Percentiles rank a stretch among this genome's conserved stretches.
Conservation (phyloP, 164 flowering plant genomes). For the Echeveria elegans region DNA sequence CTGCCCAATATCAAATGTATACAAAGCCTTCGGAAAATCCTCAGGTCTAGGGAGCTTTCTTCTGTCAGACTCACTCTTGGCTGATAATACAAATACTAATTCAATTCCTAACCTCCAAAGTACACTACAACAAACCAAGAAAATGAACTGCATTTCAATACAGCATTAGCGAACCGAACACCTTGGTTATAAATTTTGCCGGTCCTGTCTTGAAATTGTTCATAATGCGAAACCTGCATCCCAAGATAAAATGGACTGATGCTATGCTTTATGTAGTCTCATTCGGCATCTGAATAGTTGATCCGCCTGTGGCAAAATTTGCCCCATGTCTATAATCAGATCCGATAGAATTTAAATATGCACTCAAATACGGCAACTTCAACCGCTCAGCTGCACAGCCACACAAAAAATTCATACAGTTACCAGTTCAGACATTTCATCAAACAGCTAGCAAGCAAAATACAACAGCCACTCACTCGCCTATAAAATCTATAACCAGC, state of each 20-base stretch:
- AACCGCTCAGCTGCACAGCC: constrained; percentile 13
- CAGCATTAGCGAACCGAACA: neutral
- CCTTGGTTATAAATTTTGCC: constrained; percentile 6
- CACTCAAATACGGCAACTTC: constrained; percentile 14
- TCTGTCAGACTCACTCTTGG: constrained; percentile 15
- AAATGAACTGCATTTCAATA: neutral
- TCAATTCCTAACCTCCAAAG: no score
- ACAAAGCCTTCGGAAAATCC: constrained; percentile 27
- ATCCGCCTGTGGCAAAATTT: constrained; percentile 15
- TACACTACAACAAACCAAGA: neutral
- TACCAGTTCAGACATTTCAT: neutral
- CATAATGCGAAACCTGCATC: neutral
- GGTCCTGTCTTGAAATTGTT: constrained; percentile 11
- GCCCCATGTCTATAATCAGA: constrained; percentile 12
- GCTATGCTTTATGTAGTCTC: constrained; percentile 6
- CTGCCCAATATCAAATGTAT: constrained; percentile 53
- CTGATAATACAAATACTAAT: neutral
- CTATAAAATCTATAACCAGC: constrained; percentile 32
- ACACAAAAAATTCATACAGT: neutral
- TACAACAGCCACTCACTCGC: constrained; percentile 12
- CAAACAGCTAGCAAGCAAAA: neutral
- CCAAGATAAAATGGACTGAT: constrained; percentile 13
- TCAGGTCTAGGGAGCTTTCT: constrained; percentile 22
- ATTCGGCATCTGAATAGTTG: constrained; percentile 10
- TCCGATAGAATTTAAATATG: constrained; percentile 14